Base-by-base conservation (phyloP, 306 rosid genomes). In the Quillaja saponaria region DNA sequence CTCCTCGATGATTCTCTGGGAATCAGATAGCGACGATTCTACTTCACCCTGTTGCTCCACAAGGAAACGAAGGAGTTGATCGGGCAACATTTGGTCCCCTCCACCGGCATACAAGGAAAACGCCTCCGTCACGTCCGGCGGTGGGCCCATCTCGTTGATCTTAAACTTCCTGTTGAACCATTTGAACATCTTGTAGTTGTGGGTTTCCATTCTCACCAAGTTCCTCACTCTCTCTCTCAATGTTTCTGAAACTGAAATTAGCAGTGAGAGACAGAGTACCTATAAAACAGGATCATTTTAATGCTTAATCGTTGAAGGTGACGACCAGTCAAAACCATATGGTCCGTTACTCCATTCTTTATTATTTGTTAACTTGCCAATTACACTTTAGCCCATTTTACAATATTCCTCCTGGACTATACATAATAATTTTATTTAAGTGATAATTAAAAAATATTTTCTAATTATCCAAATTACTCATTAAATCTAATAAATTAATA, bases 81-180 rank as follows among this genome's bases (percentile, higher is more conserved):
- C 79, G 45, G 82, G 59, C 5, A 88, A 75, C 79, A 92, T 68
- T 48, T 2, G 20, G 3, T 75, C 59, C 0, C 31, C 66, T 18
- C 78, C 87, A 6, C 6, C 72, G 48, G 96, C 0, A 62, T 68
- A 88, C 34, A 14, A 6, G 13, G 84, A 21, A 63, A 86, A 92
- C 13, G 38, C 76, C 13, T 80, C 79, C 71, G 64, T 61, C 28
- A 92, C 86, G 66, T 89, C 99, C 3, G 50, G 31, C 15, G 99
- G 94, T 9, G 96, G 89, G 39, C 58, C 73, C n/a, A 49, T 71
- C 63, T 84, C 83, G 2, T 47, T 67, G 52, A 66, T 49, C 76
- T 84, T 92, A 82, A 78, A 92, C 80, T 84, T 86, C 67, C 83
- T 70, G 73, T 54, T 74, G 80, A 92, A 82, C 76, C 85, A 78